Conservation (phyloP, 1,139 yeast genomes). For the Wickerhamomyces sp. region DNA sequence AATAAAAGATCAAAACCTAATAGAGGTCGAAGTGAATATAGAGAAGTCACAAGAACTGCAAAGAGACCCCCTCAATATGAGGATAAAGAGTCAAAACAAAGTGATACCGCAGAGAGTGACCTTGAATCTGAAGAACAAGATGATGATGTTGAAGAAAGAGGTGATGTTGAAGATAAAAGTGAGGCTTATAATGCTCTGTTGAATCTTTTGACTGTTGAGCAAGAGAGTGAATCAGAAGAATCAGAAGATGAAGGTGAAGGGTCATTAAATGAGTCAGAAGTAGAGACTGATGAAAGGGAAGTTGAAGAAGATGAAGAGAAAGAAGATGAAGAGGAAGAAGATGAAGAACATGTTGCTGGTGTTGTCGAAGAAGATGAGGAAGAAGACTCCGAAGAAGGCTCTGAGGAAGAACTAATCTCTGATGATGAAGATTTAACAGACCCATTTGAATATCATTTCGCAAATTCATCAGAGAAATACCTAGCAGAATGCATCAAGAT, state of each 20-base stretch:
- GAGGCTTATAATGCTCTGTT: conserved; percentile 6
- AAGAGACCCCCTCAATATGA: conserved; percentile 29
- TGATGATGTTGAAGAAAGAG: conserved; percentile 8
- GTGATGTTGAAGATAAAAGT: conserved; percentile 7
- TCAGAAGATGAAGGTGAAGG: conserved; percentile 25
- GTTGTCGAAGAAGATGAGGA: conserved; percentile 20
- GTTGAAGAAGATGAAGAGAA: conserved; percentile 17
- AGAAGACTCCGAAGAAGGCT: conserved; percentile 30
- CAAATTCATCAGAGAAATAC: conserved; percentile 41
- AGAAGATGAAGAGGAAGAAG: conserved; percentile 15
- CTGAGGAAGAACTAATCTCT: conserved; percentile 34
- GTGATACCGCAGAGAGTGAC: conserved; percentile 21
- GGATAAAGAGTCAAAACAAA: conserved; percentile 20
- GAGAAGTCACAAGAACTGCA: conserved; percentile 54
- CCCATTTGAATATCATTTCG: conserved; percentile 77
- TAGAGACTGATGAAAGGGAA: conserved; percentile 36
- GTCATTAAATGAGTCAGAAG: conserved; percentile 18
- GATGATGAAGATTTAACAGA: conserved; percentile 37
- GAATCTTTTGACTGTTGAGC: conserved; percentile 8
- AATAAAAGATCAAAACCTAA: conserved; percentile 14
- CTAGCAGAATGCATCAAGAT: conserved; percentile 29
- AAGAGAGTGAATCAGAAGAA: conserved; percentile 1
- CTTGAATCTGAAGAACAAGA: conserved; percentile 13
- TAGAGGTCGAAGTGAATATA: conserved; percentile 51
- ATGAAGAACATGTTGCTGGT: conserved; percentile 17